Percentiles rank a stretch among this genome's conserved stretches.
phyloP scores from a whole-genome alignment of 352 stramenopile genomes.

The Halophytophthora polymorphica region DNA sequence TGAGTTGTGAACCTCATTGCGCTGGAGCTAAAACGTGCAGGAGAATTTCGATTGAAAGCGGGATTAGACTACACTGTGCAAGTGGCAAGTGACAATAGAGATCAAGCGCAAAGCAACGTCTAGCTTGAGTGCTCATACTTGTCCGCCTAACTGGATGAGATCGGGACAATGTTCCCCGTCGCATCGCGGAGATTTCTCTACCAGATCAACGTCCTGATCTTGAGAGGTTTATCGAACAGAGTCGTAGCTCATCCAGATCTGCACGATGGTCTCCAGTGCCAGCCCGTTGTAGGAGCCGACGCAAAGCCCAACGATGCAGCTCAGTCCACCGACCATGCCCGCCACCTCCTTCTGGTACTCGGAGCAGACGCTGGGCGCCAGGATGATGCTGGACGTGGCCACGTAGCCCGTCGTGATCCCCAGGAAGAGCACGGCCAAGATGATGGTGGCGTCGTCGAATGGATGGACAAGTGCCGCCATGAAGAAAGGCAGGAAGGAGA shows the following conservation, averaged over 20 bases:
- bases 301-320: slow-evolving; percentile 72
- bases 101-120: too few relatives aligned
- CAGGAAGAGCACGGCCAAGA: slow-evolving; percentile 52
- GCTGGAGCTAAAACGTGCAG: too few relatives aligned
- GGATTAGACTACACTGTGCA: neutral
- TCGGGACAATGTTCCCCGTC: too few relatives aligned
- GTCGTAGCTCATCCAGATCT: slow-evolving; percentile 31
- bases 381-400: slow-evolving; percentile 72
- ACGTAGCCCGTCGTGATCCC: slow-evolving; percentile 76
- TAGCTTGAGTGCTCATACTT: too few relatives aligned
- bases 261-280: slow-evolving; percentile 59
- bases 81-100: slow-evolving; percentile 18
- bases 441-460: slow-evolving; percentile 47
- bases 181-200: too few relatives aligned
- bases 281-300: slow-evolving; percentile 75
- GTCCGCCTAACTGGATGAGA: too few relatives aligned
- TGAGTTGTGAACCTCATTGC: too few relatives aligned
- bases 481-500: slow-evolving; percentile 72
- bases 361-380: slow-evolving; percentile 66
- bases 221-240: too few relatives aligned
- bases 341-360: slow-evolving; percentile 80
- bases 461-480: slow-evolving; percentile 50
- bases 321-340: slow-evolving; percentile 68
- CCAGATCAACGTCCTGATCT: too few relatives aligned
- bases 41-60: too few relatives aligned